Conservation (phyloP, 495 filamentous ascomycete genomes). For the Symbiotaphrina buchneri region DNA sequence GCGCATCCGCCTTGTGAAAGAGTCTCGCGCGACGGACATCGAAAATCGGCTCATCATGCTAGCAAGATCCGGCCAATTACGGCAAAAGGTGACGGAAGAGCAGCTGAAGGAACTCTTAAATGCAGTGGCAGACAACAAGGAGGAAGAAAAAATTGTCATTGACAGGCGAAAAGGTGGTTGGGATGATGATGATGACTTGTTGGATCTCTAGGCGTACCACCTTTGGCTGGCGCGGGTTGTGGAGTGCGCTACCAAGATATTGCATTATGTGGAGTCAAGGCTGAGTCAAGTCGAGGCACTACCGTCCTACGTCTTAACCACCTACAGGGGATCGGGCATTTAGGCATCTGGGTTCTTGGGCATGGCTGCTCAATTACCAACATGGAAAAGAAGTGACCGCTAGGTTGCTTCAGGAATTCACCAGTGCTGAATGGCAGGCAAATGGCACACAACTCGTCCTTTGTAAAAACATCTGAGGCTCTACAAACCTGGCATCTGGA, state of each 20-base stretch:
- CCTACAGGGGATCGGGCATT: too few species aligned
- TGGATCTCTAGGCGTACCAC: constrained; percentile 26
- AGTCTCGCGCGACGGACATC: constrained; percentile 67
- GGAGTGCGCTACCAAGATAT: too few species aligned
- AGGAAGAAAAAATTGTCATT: constrained; percentile 66
- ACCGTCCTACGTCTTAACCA: too few species aligned
- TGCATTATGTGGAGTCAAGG: neutral
- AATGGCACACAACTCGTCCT: too few species aligned
- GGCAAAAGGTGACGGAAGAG: constrained; percentile 71
- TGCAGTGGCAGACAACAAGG: constrained; percentile 50
- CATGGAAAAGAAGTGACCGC: too few species aligned
- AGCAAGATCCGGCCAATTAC: constrained; percentile 66
- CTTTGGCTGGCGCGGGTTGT: constrained; percentile 9
- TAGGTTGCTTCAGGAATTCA: too few species aligned
- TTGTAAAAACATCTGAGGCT: too few species aligned
- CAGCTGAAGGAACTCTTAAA: constrained; percentile 81
- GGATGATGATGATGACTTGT: constrained; percentile 69
- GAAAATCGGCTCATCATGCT: constrained; percentile 88
- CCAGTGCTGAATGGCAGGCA: too few species aligned
- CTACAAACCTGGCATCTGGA: too few species aligned
- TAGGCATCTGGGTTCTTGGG: too few species aligned
- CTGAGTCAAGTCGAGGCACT: neutral
- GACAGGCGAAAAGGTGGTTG: constrained; percentile 62
- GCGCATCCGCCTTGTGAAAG: constrained; percentile 89
- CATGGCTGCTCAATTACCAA: too few species aligned